A percentile compares a stretch with the other conserved stretches of the same genome.
Conservation (phyloP, 2,329 filamentous ascomycete genomes). For the Gaeumannomyces sp. region DNA sequence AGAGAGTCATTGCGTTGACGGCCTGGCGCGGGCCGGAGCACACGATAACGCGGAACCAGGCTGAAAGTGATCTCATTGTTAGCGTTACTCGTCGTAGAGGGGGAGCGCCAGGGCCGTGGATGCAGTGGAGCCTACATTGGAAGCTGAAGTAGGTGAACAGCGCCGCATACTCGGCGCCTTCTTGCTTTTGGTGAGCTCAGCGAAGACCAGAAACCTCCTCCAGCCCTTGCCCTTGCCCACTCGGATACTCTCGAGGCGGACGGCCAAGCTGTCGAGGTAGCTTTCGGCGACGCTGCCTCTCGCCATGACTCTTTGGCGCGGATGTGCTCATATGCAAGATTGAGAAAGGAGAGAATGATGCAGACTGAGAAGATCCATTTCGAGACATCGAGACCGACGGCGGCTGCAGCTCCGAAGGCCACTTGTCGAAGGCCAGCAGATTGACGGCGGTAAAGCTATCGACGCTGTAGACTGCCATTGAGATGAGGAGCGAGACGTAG, state of each 20-base stretch:
- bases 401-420: slow-evolving; percentile 76
- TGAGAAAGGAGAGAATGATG: slow-evolving; percentile 83
- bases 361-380: slow-evolving; percentile 95
- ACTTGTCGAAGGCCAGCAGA: slow-evolving; percentile 79
- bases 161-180: slow-evolving; percentile 84
- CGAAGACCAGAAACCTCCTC: slow-evolving; percentile 87
- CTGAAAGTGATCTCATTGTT: slow-evolving; percentile 31
- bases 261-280: slow-evolving; percentile 83
- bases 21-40: slow-evolving; percentile 90
- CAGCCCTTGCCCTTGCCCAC: slow-evolving; percentile 70
- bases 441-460: slow-evolving; percentile 94
- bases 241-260: slow-evolving; percentile 77
- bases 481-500: slow-evolving; percentile 72
- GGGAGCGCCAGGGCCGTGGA: background rate
- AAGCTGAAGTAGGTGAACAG: slow-evolving; percentile 84
- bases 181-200: slow-evolving; percentile 82
- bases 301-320: slow-evolving; percentile 75
- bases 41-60: slow-evolving; percentile 81
- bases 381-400: slow-evolving; percentile 68
- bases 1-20: slow-evolving; percentile 83
- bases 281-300: slow-evolving; percentile 83
- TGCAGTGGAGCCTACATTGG: slow-evolving; percentile 41
- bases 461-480: slow-evolving; percentile 77
- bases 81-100: background rate
- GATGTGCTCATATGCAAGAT: slow-evolving; percentile 74